phyloP scores from a whole-genome alignment of 2,329 filamentous ascomycete species.

The Colletotrichum camelliae region DNA sequence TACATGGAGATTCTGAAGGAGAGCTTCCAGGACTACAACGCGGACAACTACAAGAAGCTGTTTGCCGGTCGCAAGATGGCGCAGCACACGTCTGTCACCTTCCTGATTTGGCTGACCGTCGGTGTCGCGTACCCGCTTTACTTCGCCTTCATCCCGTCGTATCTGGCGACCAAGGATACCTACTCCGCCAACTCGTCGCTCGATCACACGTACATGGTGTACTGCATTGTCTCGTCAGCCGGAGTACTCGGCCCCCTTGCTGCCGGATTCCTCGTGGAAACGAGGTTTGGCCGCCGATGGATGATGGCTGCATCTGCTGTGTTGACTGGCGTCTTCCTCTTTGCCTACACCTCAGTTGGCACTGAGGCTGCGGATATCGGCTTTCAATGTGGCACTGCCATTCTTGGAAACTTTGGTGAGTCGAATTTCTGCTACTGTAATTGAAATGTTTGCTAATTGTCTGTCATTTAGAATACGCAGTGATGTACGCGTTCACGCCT shows the following conservation, averaged over 20 bases:
- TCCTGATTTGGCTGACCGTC: conserved; percentile 48
- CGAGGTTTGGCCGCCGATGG: conserved; percentile 44
- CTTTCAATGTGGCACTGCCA: conserved; percentile 47
- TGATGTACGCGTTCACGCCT: conserved; percentile 55
- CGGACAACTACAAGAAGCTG: conserved; percentile 34
- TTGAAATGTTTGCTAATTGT: not conserved
- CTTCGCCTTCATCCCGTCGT: conserved; percentile 51
- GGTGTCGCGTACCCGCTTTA: conserved; percentile 53
- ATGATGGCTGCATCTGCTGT: conserved; percentile 50
- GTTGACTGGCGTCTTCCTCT: conserved; percentile 50
- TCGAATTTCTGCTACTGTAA: not conserved
- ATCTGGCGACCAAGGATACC: conserved; percentile 42
- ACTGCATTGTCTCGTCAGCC: conserved; percentile 41
- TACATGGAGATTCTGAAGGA: conserved; percentile 29
- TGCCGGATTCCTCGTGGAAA: conserved; percentile 46
- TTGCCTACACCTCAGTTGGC: conserved; percentile 47
- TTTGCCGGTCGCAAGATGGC: conserved; percentile 37
- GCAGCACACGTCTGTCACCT: conserved; percentile 39
- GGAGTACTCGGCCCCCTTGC: conserved; percentile 45
- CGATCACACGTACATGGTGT: conserved; percentile 38
- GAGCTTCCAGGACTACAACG: conserved; percentile 20
- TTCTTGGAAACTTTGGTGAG: conserved; percentile 48
- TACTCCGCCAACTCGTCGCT: conserved; percentile 29
- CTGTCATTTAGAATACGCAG: conserved; percentile 24
- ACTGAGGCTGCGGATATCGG: conserved; percentile 41